phyloP scores from a whole-genome alignment of 192 early-diverging fungal species.

The Podila clonocystis region DNA sequence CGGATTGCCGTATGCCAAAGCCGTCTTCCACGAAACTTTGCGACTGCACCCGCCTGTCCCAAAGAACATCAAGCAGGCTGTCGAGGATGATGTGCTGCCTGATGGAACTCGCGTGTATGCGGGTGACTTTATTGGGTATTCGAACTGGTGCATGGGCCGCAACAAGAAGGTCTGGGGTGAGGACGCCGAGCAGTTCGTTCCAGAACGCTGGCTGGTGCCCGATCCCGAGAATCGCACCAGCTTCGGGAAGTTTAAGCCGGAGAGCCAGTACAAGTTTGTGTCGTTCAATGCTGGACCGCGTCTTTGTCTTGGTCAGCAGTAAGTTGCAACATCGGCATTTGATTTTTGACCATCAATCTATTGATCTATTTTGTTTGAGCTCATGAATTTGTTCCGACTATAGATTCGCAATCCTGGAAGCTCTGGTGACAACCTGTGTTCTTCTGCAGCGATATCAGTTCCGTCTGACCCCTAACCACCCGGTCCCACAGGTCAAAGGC shows the following conservation, averaged over 20 bases:
- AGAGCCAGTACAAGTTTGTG: constrained; percentile 57
- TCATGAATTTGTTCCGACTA: too few relatives aligned
- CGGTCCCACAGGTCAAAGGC: not conserved
- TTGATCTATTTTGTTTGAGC: too few relatives aligned
- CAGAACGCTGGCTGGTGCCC: constrained; percentile 63
- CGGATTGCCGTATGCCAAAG: constrained; percentile 32
- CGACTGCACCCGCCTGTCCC: constrained; percentile 76
- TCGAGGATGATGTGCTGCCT: constrained; percentile 68
- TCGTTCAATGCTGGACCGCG: constrained; percentile 69
- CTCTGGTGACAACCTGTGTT: not conserved
- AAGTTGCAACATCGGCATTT: not conserved
- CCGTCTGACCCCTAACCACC: not conserved
- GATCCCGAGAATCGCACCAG: not conserved
- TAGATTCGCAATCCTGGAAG: not conserved
- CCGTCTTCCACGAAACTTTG: constrained; percentile 62
- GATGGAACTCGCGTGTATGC: constrained; percentile 67
- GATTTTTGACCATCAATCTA: not conserved
- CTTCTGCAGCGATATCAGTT: not conserved
- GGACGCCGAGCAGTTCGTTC: constrained; percentile 61
- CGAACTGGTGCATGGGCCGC: constrained; percentile 65
- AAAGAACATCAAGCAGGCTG: constrained; percentile 58
- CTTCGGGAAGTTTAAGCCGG: constrained; percentile 38
- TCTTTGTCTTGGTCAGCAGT: constrained; percentile 26
- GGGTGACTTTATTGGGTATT: constrained; percentile 60
- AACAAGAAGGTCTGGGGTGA: constrained; percentile 56